These are phyloP conservation scores for Beauveria scarabaeidicola DNA, from an alignment of 2,329 filamentous ascomycete genomes.

Conservation along the genomic window DNA sequence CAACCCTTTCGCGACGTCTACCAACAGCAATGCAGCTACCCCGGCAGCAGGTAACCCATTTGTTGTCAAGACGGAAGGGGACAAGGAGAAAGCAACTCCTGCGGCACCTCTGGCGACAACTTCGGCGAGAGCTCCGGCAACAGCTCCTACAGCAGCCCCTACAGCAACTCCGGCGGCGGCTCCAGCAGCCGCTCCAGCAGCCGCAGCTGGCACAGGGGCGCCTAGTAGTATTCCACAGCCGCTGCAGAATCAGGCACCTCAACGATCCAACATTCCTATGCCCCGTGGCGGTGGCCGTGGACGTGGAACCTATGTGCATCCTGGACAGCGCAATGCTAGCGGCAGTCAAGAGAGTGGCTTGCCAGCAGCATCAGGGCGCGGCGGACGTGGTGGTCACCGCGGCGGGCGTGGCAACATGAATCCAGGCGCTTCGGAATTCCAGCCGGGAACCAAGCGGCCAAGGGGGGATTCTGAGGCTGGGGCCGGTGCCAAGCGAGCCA, in stretches of 20 bases:
- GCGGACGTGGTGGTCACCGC: conserved; percentile 33
- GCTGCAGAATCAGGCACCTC: conserved; percentile 15
- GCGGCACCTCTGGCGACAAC: conserved; percentile 9
- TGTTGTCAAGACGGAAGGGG: conserved; percentile 14
- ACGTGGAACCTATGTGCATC: conserved; percentile 29
- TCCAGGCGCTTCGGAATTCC: conserved; percentile 45
- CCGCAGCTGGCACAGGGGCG: conserved; percentile 12
- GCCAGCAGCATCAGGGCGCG: conserved; percentile 22
- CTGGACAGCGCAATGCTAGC: conserved; percentile 27
- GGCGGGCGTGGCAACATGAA: conserved; percentile 38
- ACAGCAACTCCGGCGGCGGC: conserved; percentile 13
- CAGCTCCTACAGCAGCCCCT: conserved; percentile 11
- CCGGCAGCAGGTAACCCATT: conserved; percentile 23
- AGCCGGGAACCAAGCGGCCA: conserved; percentile 48
- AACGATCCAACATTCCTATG: conserved; percentile 32
- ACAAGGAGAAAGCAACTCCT: conserved; percentile 13
- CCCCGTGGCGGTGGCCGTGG: conserved; percentile 33
- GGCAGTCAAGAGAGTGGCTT: conserved; percentile 27
- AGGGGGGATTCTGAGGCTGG: conserved; percentile 42
- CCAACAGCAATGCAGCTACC: conserved; percentile 15
- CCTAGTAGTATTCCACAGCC: conserved; percentile 4
- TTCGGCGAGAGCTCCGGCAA: conserved; percentile 9
- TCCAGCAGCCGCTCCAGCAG: not conserved
- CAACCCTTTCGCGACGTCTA: conserved; percentile 14
- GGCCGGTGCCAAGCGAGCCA: conserved; percentile 33